Percentiles rank a stretch among this genome's conserved stretches.
These are phyloP conservation scores for Aschersonia sp. DNA, from an alignment of 2,329 filamentous ascomycete genomes.

Conservation along the genomic window DNA sequence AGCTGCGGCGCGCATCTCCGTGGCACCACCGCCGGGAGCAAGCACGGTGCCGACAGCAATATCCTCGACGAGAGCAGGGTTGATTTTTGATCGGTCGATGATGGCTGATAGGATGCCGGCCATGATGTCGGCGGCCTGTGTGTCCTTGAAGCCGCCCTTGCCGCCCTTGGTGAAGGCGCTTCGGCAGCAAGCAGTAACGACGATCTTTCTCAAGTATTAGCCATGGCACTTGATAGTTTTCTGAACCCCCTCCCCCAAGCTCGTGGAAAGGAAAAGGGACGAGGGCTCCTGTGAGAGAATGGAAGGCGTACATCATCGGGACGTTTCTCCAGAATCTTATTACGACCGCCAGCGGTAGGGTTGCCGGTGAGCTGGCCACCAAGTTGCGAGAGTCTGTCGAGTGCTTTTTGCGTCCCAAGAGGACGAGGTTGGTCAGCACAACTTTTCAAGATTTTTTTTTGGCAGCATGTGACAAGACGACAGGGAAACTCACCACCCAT, in stretches of 20 bases:
- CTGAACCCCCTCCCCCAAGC: too few relatives aligned
- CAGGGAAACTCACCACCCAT: constrained; percentile 21
- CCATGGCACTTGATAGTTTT: too few relatives aligned
- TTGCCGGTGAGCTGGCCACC: constrained; percentile 49
- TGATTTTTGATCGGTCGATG: constrained; percentile 73
- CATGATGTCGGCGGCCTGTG: constrained; percentile 71
- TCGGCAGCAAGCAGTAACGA: constrained; percentile 83
- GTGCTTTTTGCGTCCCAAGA: constrained; percentile 20
- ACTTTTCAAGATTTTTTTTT: too few relatives aligned
- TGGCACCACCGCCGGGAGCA: constrained; percentile 83
- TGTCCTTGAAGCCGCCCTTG: constrained; percentile 93
- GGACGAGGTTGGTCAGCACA: too few relatives aligned
- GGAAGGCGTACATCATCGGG: constrained; percentile 44
- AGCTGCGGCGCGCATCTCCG: constrained; percentile 87
- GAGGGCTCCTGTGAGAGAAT: neutral
- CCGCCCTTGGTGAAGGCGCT: constrained; percentile 87
- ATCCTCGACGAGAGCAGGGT: constrained; percentile 79
- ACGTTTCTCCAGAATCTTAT: constrained; percentile 48
- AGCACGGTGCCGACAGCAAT: constrained; percentile 85
- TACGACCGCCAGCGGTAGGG: constrained; percentile 34
- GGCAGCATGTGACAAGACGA: neutral
- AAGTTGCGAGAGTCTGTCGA: constrained; percentile 44
- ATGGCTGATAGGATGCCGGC: constrained; percentile 70
- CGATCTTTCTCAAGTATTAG: constrained; percentile 37
- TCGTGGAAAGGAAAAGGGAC: constrained; percentile 1